Evolutionary conservation across 768 basidiomycete species (phyloP), one percentile per base, ranked within the genome.

Genomic region (Kwoniella shandongensis): DNA sequence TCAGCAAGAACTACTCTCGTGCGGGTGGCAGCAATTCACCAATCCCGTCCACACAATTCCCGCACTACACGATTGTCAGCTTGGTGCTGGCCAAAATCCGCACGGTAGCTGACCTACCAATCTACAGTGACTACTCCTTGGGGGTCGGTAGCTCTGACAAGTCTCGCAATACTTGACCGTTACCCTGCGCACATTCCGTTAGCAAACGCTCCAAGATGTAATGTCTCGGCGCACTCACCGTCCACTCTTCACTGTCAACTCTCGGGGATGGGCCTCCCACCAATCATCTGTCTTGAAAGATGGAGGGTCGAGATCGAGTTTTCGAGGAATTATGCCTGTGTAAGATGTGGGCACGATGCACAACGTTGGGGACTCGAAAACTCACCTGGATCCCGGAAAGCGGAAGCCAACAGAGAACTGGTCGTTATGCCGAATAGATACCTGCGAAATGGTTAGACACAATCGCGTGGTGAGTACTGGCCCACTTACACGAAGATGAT

Each of bases 21-120:
- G 88, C 87, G 88, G 71, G 86, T 86, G 61, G 1, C 20, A 87
- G 89, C 71, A 91, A 90, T 71, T 93, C 89, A 74, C 94, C 92
- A 63, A 93, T 97, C 10, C 87, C 86, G 63, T 97, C 93, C 15
- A 97, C 91, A 70, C 94, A 99, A 72, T 98, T 98, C 67, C 96
- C 91, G 73, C 94, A 99, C 88, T 93, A 64, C 1, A 50, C 25
- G 5, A 20, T 32, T 32, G 30, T 53, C 30, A 59, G 54, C 59
- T 42, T n/a, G n/a, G n/a, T 32, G 44, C 27, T 22, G 17, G 48
- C 30, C 30, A n/a, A n/a, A n/a, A n/a, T n/a, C n/a, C n/a, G n/a
- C n/a, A n/a, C n/a, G n/a, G 8, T n/a, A 39, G 47, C 42, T 22
- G 32, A 63, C 81, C 70, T 65, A 90, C 91, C 84, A 96, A 83